Evolutionary conservation across 2,329 filamentous ascomycete species (phyloP).

Genomic region (Fusarium austroafricanum): DNA sequence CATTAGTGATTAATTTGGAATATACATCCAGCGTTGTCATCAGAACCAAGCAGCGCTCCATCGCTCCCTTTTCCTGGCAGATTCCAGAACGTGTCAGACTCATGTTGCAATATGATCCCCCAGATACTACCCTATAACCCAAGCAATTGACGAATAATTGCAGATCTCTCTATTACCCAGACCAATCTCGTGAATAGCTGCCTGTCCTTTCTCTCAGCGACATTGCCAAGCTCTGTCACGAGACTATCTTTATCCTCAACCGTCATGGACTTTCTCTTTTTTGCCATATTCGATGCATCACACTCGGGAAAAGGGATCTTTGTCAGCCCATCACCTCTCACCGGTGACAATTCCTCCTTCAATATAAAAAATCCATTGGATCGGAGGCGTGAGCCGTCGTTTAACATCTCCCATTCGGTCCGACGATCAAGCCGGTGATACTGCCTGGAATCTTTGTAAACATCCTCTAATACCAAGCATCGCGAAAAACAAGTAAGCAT

Average conservation of each 20-base stretch:
- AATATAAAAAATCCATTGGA: neutral
- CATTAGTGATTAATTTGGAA: too few relatives aligned
- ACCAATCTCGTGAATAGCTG: neutral
- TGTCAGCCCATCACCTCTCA: neutral
- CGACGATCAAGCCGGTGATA: too few relatives aligned
- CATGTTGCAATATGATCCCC: neutral
- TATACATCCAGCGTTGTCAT: too few relatives aligned
- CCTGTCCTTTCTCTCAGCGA: neutral
- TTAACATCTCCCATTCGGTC: neutral
- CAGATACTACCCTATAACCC: neutral
- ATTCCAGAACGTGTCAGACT: neutral
- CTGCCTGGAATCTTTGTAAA: neutral
- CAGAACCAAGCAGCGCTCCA: too few relatives aligned
- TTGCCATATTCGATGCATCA: conserved; percentile 13
- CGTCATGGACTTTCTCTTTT: neutral
- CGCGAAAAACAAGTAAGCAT: neutral
- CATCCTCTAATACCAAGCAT: neutral
- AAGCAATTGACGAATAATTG: neutral
- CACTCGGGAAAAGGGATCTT: neutral
- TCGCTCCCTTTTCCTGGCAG: too few relatives aligned
- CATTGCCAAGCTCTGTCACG: neutral
- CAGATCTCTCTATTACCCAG: neutral
- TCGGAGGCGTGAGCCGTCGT: neutral
- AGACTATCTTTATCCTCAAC: neutral
- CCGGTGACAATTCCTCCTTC: neutral